Conservation (phyloP, 768 basidiomycete genomes). For the Tricholoma hemisulphureum region DNA sequence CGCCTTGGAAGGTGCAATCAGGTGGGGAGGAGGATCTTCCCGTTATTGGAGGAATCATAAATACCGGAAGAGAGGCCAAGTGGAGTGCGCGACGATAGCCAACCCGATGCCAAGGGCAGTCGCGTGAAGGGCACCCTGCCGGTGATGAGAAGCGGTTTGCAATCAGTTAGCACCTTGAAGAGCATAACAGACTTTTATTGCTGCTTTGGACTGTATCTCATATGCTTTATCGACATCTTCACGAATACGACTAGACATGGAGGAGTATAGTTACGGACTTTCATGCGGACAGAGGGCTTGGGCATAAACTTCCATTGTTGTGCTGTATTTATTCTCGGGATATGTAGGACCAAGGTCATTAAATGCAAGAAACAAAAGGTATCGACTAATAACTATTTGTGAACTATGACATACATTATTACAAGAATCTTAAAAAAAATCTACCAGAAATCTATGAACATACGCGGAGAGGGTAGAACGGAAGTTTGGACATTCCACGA, state of each 20-base stretch:
- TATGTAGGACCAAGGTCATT: too few species aligned
- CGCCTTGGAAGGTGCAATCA: constrained; percentile 42
- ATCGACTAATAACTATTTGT: too few species aligned
- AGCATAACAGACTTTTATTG: constrained; percentile 46
- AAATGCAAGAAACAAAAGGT: too few species aligned
- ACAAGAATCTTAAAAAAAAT: too few species aligned
- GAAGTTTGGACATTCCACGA: constrained; percentile 20
- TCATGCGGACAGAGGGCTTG: too few species aligned
- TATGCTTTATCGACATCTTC: constrained; percentile 61
- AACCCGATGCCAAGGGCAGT: constrained; percentile 59
- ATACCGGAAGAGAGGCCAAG: constrained; percentile 75
- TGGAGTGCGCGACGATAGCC: constrained; percentile 60
- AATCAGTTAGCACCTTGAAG: constrained; percentile 3
- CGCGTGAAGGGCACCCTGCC: constrained; percentile 57
- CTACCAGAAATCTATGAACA: too few species aligned
- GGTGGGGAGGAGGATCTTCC: neutral
- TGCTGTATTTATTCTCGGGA: too few species aligned
- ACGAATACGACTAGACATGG: constrained; percentile 40
- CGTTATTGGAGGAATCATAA: neutral
- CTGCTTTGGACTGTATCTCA: constrained; percentile 57
- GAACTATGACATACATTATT: too few species aligned
- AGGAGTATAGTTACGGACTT: too few species aligned
- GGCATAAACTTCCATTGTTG: too few species aligned
- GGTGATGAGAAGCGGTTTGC: constrained; percentile 6
- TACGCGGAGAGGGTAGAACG: constrained; percentile 5